Percentiles rank a stretch among this genome's conserved stretches.
Evolutionary conservation across 345 rosid species (phyloP).

Genomic region (Moringa oleifera): DNA sequence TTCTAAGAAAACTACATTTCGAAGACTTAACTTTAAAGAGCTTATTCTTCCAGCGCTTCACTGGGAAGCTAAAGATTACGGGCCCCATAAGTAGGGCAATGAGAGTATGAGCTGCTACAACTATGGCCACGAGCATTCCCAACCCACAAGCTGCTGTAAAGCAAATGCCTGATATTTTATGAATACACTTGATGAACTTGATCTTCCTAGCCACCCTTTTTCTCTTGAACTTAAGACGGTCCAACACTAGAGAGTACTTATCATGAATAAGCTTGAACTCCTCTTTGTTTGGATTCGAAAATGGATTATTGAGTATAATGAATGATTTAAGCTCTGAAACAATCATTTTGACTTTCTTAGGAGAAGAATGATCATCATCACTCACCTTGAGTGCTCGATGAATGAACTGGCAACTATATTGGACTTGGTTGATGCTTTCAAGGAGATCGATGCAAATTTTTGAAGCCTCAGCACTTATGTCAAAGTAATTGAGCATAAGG

Average conservation of each 20-base stretch:
- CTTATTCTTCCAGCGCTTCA: slow-evolving; percentile 24
- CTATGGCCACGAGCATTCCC: slow-evolving; percentile 20
- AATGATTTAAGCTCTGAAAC: slow-evolving; percentile 21
- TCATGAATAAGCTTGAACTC: slow-evolving; percentile 31
- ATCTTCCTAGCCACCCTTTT: slow-evolving; percentile 27
- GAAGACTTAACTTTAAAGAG: slow-evolving; percentile 8
- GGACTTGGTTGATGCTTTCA: slow-evolving; percentile 21
- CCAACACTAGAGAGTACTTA: slow-evolving; percentile 16
- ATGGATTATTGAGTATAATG: slow-evolving; percentile 19
- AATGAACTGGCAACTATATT: slow-evolving; percentile 12
- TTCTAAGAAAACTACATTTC: slow-evolving; percentile 21
- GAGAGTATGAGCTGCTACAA: slow-evolving; percentile 34
- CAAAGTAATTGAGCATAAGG: slow-evolving; percentile 32
- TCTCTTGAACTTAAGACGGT: slow-evolving; percentile 25
- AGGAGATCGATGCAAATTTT: slow-evolving; percentile 32
- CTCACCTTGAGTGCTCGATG: slow-evolving; percentile 17
- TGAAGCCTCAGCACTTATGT: slow-evolving; percentile 40
- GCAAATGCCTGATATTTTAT: slow-evolving; percentile 29
- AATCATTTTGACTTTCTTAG: slow-evolving; percentile 3
- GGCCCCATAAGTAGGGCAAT: slow-evolving; percentile 29
- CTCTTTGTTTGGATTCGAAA: slow-evolving; percentile 20
- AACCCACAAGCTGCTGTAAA: slow-evolving; percentile 30
- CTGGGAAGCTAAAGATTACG: slow-evolving; percentile 21
- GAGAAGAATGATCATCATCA: slow-evolving; percentile 12
- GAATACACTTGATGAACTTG: slow-evolving; percentile 18